Evolutionary conservation across 768 basidiomycete genomes (phyloP).

Genomic region (Tylopilus cervinicoccineus): DNA sequence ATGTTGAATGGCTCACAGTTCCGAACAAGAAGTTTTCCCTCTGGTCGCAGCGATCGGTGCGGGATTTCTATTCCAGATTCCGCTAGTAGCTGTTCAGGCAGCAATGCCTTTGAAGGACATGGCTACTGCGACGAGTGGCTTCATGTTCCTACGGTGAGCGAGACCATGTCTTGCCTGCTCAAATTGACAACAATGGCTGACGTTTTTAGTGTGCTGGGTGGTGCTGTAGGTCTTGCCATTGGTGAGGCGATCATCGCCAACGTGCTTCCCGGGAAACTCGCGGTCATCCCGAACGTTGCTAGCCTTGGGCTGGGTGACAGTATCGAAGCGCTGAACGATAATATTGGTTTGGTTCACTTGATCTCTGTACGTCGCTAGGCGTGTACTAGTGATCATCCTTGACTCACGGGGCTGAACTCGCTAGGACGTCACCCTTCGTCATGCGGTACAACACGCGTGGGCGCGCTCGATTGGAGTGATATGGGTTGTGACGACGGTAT

Average conservation of each 20-base stretch:
- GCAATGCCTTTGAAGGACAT: slow-evolving; percentile 85
- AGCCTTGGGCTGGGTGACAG: slow-evolving; percentile 31
- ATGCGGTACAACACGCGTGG: slow-evolving; percentile 56
- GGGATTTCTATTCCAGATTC: slow-evolving; percentile 62
- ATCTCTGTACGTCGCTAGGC: slow-evolving; percentile 8
- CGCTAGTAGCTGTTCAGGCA: slow-evolving; percentile 72
- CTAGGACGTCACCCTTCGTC: slow-evolving; percentile 48
- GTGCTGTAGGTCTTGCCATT: slow-evolving; percentile 66
- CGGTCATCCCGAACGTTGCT: slow-evolving; percentile 28
- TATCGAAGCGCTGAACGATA: slow-evolving; percentile 40
- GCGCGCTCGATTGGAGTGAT: slow-evolving; percentile 57
- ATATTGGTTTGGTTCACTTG: slow-evolving; percentile 38
- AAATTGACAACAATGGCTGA: background rate
- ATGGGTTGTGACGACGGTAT: slow-evolving; percentile 62
- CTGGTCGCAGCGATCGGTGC: slow-evolving; percentile 59
- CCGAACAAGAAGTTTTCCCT: slow-evolving; percentile 57
- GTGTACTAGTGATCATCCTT: background rate
- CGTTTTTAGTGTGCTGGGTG: slow-evolving; percentile 54
- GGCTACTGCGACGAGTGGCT: slow-evolving; percentile 75
- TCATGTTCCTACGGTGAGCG: slow-evolving; percentile 59
- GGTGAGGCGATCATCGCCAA: slow-evolving; percentile 68
- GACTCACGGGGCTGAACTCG: background rate
- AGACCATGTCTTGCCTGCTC: background rate
- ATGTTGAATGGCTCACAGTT: slow-evolving; percentile 34
- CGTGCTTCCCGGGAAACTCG: slow-evolving; percentile 38